Conservation (phyloP, 2,329 filamentous ascomycete species). For the Gaeumannomyces sp. region DNA sequence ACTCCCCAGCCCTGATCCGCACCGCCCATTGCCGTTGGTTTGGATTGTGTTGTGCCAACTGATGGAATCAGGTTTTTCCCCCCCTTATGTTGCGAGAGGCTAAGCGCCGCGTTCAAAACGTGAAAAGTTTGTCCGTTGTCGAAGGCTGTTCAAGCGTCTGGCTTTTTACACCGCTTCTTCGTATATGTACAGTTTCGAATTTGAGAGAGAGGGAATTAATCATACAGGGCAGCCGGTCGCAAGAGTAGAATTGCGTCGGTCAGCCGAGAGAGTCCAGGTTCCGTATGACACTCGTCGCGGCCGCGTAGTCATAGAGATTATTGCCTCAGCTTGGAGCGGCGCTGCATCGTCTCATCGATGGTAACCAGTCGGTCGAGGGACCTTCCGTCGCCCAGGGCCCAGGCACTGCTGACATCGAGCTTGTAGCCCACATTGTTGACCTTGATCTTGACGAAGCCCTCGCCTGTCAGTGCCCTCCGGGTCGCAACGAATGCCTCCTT, state of each 20-base stretch:
- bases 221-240: not conserved
- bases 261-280: not conserved
- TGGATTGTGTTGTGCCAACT: not conserved
- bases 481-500: constrained; percentile 20
- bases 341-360: constrained; percentile 12
- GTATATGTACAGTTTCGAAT: not conserved
- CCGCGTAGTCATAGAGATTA: not conserved
- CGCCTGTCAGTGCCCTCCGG: constrained; percentile 46
- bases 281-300: not conserved
- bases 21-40: not conserved
- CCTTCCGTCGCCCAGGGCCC: constrained; percentile 52
- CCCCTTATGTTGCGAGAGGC: not conserved
- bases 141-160: not conserved
- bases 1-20: not conserved
- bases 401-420: constrained; percentile 51
- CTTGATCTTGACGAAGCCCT: constrained; percentile 47
- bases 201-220: not conserved
- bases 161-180: not conserved
- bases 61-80: not conserved
- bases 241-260: not conserved
- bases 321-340: not conserved
- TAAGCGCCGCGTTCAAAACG: not conserved
- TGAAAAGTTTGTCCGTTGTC: not conserved
- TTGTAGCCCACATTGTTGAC: constrained; percentile 45
- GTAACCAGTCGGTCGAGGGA: constrained; percentile 50